phyloP scores from a whole-genome alignment of 164 flowering plant species.

The Nymphaea colorata region DNA sequence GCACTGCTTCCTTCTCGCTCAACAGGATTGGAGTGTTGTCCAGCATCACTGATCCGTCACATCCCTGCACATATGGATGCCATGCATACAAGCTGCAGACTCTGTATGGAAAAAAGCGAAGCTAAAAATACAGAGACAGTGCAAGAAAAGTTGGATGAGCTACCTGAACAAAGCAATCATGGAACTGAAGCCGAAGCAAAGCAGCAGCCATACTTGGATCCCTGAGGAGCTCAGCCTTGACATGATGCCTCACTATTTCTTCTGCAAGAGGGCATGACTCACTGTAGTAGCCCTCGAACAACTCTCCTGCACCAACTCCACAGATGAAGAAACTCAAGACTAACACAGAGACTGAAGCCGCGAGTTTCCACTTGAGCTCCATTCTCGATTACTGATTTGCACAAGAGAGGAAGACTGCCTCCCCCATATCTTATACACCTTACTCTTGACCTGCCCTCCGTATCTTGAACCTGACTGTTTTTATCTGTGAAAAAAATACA shows the following conservation, averaged over 20 bases:
- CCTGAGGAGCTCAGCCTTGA: slow-evolving; percentile 35
- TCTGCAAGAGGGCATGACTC: slow-evolving; percentile 57
- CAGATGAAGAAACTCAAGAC: background rate
- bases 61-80: slow-evolving; percentile 36
- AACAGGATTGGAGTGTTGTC: slow-evolving; percentile 36
- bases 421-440: background rate
- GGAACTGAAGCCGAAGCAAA: slow-evolving; percentile 71
- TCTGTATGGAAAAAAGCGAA: background rate
- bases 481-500: background rate
- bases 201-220: slow-evolving; percentile 82
- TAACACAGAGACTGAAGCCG: background rate
- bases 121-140: background rate
- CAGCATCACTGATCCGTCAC: slow-evolving; percentile 69
- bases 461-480: background rate
- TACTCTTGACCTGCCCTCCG: background rate
- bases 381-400: background rate
- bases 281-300: slow-evolving; percentile 39
- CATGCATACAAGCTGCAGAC: background rate
- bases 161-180: slow-evolving; percentile 83
- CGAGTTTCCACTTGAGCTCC: background rate
- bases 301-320: slow-evolving; percentile 8
- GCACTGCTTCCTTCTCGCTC: slow-evolving; percentile 69
- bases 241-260: slow-evolving; percentile 39
- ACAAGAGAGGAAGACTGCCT: background rate
- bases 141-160: background rate